phyloP scores from a whole-genome alignment of 2,329 filamentous ascomycete species.

The Aspergillus persii region DNA sequence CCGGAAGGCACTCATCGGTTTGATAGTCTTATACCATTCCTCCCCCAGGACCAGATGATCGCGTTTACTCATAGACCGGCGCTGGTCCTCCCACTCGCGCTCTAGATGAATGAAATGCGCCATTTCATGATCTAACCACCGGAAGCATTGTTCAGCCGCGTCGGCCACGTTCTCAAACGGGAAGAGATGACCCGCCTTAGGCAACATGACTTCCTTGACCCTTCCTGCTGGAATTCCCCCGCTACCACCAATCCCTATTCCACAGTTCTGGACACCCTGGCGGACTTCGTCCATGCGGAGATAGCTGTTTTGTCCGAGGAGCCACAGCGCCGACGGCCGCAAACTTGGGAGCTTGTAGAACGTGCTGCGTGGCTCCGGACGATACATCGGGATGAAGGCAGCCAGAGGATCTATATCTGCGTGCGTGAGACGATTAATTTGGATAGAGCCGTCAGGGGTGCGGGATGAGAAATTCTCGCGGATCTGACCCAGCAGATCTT shows the following conservation, averaged over 20 bases:
- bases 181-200: constrained; percentile 2
- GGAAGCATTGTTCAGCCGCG: background rate
- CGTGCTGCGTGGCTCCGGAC: background rate
- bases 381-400: background rate
- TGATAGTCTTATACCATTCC: background rate
- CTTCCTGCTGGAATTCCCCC: constrained; percentile 52
- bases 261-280: constrained; percentile 29
- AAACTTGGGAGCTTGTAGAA: background rate
- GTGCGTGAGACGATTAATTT: background rate
- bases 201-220: constrained; percentile 22
- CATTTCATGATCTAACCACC: constrained; percentile 1
- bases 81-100: constrained; percentile 2
- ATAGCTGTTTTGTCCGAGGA: constrained; percentile 22
- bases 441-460: background rate
- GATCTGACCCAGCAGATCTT: background rate
- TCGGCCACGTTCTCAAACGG: constrained; percentile 4
- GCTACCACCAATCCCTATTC: constrained; percentile 31
- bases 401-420: constrained; percentile 1
- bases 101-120: background rate
- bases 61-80: background rate
- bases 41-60: constrained; percentile 2
- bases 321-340: constrained; percentile 27
- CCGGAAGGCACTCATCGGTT: background rate
- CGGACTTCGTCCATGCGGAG: constrained; percentile 17
- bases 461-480: constrained; percentile 1